Conservation (phyloP, 2,329 filamentous ascomycete species). For the Cercospora sp. region DNA sequence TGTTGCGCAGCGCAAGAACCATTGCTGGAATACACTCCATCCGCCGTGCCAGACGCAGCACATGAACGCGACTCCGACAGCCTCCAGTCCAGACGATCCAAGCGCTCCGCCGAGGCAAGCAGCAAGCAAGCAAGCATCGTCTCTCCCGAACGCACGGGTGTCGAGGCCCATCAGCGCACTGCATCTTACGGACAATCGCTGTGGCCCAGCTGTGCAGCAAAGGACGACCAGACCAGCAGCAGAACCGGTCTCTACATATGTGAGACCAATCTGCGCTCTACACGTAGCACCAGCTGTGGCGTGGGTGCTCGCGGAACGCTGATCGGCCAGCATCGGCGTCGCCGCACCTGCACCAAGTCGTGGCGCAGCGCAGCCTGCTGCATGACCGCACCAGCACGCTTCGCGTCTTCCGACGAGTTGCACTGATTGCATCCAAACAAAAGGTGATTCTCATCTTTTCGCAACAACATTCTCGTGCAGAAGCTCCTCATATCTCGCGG, state of each 20-base stretch:
- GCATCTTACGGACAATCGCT: not conserved
- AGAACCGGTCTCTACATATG: conserved; percentile 7
- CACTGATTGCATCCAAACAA: not conserved
- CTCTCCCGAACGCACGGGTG: not conserved
- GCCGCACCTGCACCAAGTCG: not conserved
- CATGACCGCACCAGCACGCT: not conserved
- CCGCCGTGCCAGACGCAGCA: not conserved
- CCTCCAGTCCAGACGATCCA: not conserved
- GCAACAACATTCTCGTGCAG: not conserved
- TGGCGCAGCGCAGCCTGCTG: not conserved
- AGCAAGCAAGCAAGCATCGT: not conserved
- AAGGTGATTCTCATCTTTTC: conserved; percentile 6
- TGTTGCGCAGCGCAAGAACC: not conserved
- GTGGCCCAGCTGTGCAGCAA: not conserved
- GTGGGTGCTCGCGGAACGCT: not conserved
- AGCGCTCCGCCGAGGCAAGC: not conserved
- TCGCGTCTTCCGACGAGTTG: conserved; percentile 4
- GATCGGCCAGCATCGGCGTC: conserved; percentile 1
- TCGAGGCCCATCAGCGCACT: not conserved
- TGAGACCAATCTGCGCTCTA: conserved; percentile 11
- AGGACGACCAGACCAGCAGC: not conserved
- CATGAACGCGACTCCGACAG: not conserved
- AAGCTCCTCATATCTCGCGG: not conserved
- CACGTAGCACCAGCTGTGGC: conserved; percentile 14
- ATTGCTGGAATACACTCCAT: not conserved